Conservation (phyloP, 2,329 filamentous ascomycete genomes). For the Neophaeococcomyces mojaviensis region DNA sequence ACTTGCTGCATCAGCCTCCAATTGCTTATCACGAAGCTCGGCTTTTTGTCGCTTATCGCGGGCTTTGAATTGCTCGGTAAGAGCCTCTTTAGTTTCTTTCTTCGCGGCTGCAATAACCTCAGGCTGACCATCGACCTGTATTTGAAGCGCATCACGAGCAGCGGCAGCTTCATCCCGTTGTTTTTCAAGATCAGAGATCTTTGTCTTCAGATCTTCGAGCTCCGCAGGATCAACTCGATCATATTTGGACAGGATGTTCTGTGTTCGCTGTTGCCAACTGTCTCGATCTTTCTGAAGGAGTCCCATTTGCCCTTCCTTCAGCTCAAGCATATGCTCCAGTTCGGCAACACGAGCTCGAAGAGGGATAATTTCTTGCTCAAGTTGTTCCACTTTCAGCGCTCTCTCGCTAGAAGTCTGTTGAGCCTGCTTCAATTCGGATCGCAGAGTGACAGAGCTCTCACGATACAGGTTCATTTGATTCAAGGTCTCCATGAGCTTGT, state of each 20-base stretch:
- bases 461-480: constrained; percentile 94
- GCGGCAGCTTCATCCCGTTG: constrained; percentile 60
- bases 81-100: constrained; percentile 42
- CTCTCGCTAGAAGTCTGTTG: constrained; percentile 70
- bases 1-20: constrained; percentile 39
- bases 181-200: constrained; percentile 57
- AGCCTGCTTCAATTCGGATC: constrained; percentile 74
- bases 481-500: constrained; percentile 86
- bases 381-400: constrained; percentile 63
- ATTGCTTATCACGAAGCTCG: constrained; percentile 45
- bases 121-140: constrained; percentile 42
- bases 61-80: constrained; percentile 44
- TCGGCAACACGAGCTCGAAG: constrained; percentile 73
- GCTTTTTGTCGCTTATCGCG: constrained; percentile 43
- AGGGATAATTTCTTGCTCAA: constrained; percentile 70
- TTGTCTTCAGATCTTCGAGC: constrained; percentile 78
- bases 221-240: constrained; percentile 91
- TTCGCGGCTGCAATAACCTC: constrained; percentile 42
- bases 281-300: constrained; percentile 87
- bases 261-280: constrained; percentile 89
- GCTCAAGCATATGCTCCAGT: constrained; percentile 71
- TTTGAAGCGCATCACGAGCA: constrained; percentile 34
- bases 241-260: constrained; percentile 93
- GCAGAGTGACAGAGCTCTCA: constrained; percentile 85
- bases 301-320: constrained; percentile 79